Percentiles rank a stretch among this genome's conserved stretches.
These are phyloP conservation scores for Aspergillus tamarii DNA, from an alignment of 2,329 filamentous ascomycete genomes.

Conservation along the genomic window DNA sequence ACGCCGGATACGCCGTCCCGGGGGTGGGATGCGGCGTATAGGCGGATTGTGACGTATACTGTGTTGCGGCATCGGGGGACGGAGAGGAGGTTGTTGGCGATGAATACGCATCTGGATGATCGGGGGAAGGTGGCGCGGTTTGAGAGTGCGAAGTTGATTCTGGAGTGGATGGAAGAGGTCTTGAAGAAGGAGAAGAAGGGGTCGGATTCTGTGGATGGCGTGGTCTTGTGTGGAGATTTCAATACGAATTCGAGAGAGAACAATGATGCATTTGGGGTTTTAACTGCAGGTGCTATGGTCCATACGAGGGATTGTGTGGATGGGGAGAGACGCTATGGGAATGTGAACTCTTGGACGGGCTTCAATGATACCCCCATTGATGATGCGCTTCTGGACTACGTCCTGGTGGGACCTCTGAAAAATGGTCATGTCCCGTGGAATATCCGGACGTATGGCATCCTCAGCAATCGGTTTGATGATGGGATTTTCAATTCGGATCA, in stretches of 20 bases:
- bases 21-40: constrained; percentile 3
- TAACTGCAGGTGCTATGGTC: background rate
- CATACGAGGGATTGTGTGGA: constrained; percentile 4
- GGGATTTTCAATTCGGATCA: constrained; percentile 3
- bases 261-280: background rate
- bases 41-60: background rate
- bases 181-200: background rate
- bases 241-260: background rate
- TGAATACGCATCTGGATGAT: constrained; percentile 3
- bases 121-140: background rate
- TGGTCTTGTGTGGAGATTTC: background rate
- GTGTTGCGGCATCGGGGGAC: background rate
- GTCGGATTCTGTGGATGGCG: background rate
- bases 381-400: background rate
- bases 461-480: constrained; percentile 4
- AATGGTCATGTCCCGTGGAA: background rate
- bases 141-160: constrained; percentile 6
- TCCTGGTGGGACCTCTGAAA: background rate
- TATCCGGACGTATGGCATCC: background rate
- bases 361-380: constrained; percentile 3
- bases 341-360: constrained; percentile 5
- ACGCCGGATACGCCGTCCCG: background rate
- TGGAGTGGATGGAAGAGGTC: constrained; percentile 1
- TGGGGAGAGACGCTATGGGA: constrained; percentile 1
- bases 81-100: background rate